Evolutionary conservation across 192 early-diverging fungal genomes (phyloP), one percentile per base, ranked within the genome.

Genomic region (Coemansia aciculifera): DNA sequence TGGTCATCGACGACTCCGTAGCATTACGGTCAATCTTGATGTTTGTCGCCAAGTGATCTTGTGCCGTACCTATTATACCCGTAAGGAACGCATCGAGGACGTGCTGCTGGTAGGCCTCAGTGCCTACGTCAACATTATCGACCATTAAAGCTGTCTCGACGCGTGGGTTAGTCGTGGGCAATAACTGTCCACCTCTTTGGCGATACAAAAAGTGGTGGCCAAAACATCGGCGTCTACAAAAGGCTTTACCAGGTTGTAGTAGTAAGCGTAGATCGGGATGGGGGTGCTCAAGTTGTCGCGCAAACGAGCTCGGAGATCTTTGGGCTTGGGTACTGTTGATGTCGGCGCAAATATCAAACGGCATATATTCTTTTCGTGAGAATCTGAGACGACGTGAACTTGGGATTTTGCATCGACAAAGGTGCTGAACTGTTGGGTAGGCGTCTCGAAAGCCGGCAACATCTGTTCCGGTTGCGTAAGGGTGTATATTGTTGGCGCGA

Each of bases 31-130:
- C 76, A 19, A 83, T 51, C 43, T 56, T 63, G 36, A 71, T 59
- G 3, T 72, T 66, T 9, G 63, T 51, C 24, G 39, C 21, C 29
- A 69, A 24, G 46, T 83, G 44, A 39, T 74, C 69, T 46, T 74
- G 68, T 31, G 75, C 75, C 1, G 80, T 83, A 2, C 66, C 70
- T 21, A 78, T 54, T 13, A 83, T 63, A 0, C 66, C 71, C 72
- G 72, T 67, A 15, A 83, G 63, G 40, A 83, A 83, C 2, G 63
- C 59, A 42, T 83, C 80, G 11, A 83, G 36, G 9, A 69, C 70
- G 23, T 67, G 66, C 59, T 83, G 80, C 63, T 78, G 76, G 75
- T 78, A 78, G 23, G 72, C 46, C 42, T 83, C 80, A 2, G 80
- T 83, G 34, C 64, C 80, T 3, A 57, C 61, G 9, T 56, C 59